Base-by-base conservation (phyloP, 257 asterid genomes). In the Echium plantagineum region DNA sequence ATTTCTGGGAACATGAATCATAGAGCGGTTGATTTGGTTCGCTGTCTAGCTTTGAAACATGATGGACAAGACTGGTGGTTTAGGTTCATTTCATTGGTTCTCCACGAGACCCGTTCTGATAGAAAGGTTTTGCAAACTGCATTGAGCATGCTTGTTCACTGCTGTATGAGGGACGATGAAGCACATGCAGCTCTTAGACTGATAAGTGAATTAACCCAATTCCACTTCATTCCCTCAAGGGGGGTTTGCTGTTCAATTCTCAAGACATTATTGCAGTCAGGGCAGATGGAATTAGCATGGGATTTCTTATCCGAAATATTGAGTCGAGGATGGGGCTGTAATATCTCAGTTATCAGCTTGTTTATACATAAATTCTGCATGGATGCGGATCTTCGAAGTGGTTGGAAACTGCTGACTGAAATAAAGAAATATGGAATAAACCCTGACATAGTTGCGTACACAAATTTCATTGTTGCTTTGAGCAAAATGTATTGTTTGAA, bases 391-490 rank as follows among this genome's bases (percentile, higher is more conserved):
- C 24, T 65, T 52, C n/a, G 46, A 55, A 21, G 64, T 65, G 75
- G 67, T 55, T 71, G 75, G 75, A 56, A 65, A 61, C 24, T 71
- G n/a, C 55, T 71, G 51, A 56, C 48, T 58, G 48, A 12, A 60
- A 60, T 71, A 67, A 63, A 61, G 60, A 49, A 71, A 9, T 59
- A 22, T 31, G 71, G 71, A 20, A 49, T 65, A 15, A 49, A 56
- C 28, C 71, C 71, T n/a, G 75, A 71, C 57, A 24, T 71, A 54
- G 71, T 71, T 30, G 35, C 71, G 9, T 71, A 60, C 32, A 60
- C 75, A 16, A 55, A 7, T 15, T 21, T 71, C 46, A 55, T 71
- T n/a, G 26, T 60, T 60, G 60, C 75, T 8, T 62, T 71, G 4
- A 55, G 67, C 42, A 71, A 65, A 65, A 62, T 60, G 63, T 46